A percentile compares a stretch with the other conserved stretches of the same genome.
These are phyloP conservation scores for Melanopsichium pennsylvanicum DNA, from an alignment of 1,284 basidiomycete genomes.

Conservation along the genomic window DNA sequence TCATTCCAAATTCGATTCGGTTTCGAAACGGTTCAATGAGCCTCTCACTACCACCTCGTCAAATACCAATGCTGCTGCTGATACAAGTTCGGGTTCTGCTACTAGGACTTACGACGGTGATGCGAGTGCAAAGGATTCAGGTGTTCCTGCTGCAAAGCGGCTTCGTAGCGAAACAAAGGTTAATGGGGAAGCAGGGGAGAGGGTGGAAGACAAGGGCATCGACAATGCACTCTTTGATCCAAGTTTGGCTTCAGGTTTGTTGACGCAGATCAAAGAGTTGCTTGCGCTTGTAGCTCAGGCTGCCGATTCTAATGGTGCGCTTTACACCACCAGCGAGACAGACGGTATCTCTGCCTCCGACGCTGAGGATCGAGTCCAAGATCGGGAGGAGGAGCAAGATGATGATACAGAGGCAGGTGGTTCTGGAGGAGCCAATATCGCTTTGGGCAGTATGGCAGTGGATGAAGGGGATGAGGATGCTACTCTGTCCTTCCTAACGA, in stretches of 20 bases:
- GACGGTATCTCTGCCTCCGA: too few species aligned
- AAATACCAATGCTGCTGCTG: too few species aligned
- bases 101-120: conserved; percentile 2
- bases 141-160: conserved; percentile 18
- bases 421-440: conserved; percentile 16
- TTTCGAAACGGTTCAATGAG: conserved; percentile 34
- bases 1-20: conserved; percentile 51
- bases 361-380: too few species aligned
- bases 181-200: too few species aligned
- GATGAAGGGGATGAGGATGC: conserved; percentile 41
- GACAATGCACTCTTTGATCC: conserved; percentile 34
- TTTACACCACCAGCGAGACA: too few species aligned
- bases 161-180: not conserved
- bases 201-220: not conserved
- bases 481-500: conserved; percentile 28
- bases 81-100: not conserved
- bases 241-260: conserved; percentile 4
- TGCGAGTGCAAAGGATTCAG: conserved; percentile 8
- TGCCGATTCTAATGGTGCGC: conserved; percentile 10
- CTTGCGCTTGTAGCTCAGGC: conserved; percentile 10
- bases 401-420: conserved; percentile 8
- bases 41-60: not conserved
- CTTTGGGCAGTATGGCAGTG: conserved; percentile 26
- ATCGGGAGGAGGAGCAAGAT: too few species aligned
- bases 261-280: conserved; percentile 28